These are phyloP conservation scores for Lathyrus sativus DNA, from an alignment of 306 rosid genomes.

Conservation along the genomic window DNA sequence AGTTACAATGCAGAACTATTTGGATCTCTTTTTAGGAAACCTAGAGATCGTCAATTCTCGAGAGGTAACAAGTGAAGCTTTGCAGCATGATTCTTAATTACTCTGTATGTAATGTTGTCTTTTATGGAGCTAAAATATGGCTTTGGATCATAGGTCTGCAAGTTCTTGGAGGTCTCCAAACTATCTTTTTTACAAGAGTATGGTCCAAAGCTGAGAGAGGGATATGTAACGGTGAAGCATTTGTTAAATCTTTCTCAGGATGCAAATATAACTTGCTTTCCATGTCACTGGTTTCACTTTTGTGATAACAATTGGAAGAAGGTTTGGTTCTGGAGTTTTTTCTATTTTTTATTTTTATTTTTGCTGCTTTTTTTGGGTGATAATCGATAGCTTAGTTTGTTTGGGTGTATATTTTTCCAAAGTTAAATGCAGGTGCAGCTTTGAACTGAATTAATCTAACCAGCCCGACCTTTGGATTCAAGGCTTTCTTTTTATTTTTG, in stretches of 20 bases:
- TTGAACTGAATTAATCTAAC: conserved; percentile 29
- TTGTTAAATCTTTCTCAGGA: conserved; percentile 64
- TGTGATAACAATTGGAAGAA: conserved; percentile 88
- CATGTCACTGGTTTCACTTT: conserved; percentile 64
- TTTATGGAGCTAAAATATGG: conserved; percentile 25
- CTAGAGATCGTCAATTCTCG: conserved; percentile 81
- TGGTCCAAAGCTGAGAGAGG: conserved; percentile 95
- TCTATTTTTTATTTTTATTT: neutral
- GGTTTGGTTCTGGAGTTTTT: conserved; percentile 49
- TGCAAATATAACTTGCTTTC: conserved; percentile 66
- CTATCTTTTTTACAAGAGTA: conserved; percentile 92
- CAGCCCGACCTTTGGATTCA: conserved; percentile 17
- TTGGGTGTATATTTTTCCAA: conserved; percentile 20
- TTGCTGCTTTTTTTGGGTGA: conserved; percentile 2
- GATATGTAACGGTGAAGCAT: conserved; percentile 79
- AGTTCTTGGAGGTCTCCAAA: conserved; percentile 93
- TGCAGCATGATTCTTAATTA: conserved; percentile 33
- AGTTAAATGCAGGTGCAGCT: conserved; percentile 21
- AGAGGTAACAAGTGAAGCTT: conserved; percentile 58
- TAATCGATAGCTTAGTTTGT: conserved; percentile 28
- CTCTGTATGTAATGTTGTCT: conserved; percentile 3
- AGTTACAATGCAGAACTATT: conserved; percentile 82
- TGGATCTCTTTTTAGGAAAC: conserved; percentile 82
- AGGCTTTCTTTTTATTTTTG: conserved; percentile 6
- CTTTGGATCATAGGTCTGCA: conserved; percentile 76